A percentile compares a stretch with the other conserved stretches of the same genome.
Evolutionary conservation across 768 basidiomycete genomes (phyloP).

Genomic region (Termitomyces sp.): DNA sequence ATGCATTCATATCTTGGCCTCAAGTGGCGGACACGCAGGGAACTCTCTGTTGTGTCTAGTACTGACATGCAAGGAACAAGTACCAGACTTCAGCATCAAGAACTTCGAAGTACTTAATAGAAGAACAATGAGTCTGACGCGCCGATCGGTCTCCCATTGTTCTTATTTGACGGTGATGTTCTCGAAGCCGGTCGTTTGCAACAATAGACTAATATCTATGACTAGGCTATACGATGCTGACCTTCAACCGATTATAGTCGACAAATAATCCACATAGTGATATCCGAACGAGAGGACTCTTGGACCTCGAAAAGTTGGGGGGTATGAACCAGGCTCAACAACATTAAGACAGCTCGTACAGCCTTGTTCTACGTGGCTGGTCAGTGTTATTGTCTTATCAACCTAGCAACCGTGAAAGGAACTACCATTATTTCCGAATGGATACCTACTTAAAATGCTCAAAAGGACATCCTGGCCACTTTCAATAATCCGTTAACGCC

Average conservation of each 20-base stretch:
- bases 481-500: not conserved
- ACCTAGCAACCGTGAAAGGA: constrained; percentile 5
- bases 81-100: no score
- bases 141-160: not conserved
- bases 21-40: not conserved
- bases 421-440: constrained; percentile 1
- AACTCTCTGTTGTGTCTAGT: not conserved
- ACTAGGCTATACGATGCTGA: not conserved
- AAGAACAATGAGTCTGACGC: not conserved
- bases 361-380: not conserved
- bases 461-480: not conserved
- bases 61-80: not conserved
- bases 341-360: not conserved
- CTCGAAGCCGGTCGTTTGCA: no score
- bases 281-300: not conserved
- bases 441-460: not conserved
- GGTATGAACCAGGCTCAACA: not conserved
- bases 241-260: not conserved
- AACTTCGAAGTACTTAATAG: no score
- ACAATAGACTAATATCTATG: not conserved
- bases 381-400: not conserved
- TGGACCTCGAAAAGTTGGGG: not conserved
- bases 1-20: no score
- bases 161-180: not conserved
- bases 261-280: not conserved